Conservation (phyloP, 2,329 filamentous ascomycete genomes). For the Helicocarpus griseus region DNA sequence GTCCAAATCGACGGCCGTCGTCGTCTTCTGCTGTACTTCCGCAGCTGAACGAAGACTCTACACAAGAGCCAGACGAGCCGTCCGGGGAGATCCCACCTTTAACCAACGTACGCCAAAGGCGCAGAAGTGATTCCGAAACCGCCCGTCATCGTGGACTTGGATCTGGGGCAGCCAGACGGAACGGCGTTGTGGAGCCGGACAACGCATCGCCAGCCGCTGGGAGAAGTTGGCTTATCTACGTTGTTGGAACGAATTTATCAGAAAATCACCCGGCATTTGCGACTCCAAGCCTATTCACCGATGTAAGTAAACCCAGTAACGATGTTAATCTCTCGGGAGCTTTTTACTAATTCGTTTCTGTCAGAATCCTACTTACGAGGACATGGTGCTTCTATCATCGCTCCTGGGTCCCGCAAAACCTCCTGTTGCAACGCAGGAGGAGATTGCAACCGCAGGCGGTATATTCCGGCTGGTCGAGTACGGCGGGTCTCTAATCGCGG, state of each 20-base stretch:
- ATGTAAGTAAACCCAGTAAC: slow-evolving; percentile 41
- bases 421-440: slow-evolving; percentile 55
- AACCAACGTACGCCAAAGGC: slow-evolving; percentile 41
- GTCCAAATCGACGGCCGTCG: slow-evolving; percentile 38
- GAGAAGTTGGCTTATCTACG: slow-evolving; percentile 63
- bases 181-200: slow-evolving; percentile 55
- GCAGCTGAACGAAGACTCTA: slow-evolving; percentile 29
- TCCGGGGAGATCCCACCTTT: slow-evolving; percentile 33
- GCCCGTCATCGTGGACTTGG: slow-evolving; percentile 47
- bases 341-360: slow-evolving; percentile 10
- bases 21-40: slow-evolving; percentile 37
- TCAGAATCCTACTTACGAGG: slow-evolving; percentile 57
- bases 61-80: slow-evolving; percentile 28
- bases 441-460: slow-evolving; percentile 53
- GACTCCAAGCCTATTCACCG: slow-evolving; percentile 60
- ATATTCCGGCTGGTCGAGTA: slow-evolving; percentile 45
- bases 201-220: slow-evolving; percentile 40
- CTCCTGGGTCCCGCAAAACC: slow-evolving; percentile 59
- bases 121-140: slow-evolving; percentile 51
- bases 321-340: not conserved
- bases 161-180: slow-evolving; percentile 52
- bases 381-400: slow-evolving; percentile 60
- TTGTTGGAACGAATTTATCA: slow-evolving; percentile 59
- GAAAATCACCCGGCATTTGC: slow-evolving; percentile 62
- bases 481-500: slow-evolving; percentile 36